Evolutionary conservation across 148 eudicot species (phyloP).

Genomic region (Rhododendron henanense): DNA sequence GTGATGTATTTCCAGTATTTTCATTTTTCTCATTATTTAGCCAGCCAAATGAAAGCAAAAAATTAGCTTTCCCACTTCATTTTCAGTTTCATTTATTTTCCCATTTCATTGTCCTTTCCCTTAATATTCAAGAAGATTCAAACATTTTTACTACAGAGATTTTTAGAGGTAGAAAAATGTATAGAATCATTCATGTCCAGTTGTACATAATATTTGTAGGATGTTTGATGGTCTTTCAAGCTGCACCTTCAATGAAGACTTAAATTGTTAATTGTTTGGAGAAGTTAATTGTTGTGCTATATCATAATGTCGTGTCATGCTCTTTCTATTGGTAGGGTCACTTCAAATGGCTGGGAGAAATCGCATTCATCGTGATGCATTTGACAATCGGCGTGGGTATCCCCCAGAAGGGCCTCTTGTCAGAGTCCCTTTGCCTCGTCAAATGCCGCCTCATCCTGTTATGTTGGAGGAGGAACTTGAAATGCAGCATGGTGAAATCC

Average conservation of each 20-base stretch:
- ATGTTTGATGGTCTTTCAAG: neutral
- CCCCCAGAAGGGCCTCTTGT: slow-evolving; percentile 46
- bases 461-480: slow-evolving; percentile 92
- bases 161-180: neutral
- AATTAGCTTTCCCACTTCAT: neutral
- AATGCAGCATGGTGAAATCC: slow-evolving; percentile 69
- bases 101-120: neutral
- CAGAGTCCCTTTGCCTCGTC: slow-evolving; percentile 55
- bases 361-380: slow-evolving; percentile 65
- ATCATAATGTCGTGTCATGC: neutral
- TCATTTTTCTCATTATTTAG: neutral
- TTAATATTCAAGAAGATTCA: neutral
- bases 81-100: neutral
- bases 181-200: neutral
- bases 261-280: slow-evolving; percentile 4
- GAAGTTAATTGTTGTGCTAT: neutral
- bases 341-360: slow-evolving; percentile 76
- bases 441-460: slow-evolving; percentile 80
- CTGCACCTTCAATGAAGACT: neutral
- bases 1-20: neutral
- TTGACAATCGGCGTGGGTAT: slow-evolving; percentile 67
- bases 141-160: neutral
- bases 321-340: slow-evolving; percentile 15
- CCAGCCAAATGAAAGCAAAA: neutral
- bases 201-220: neutral